These are phyloP conservation scores for Lenzites betulinus DNA, from an alignment of 768 basidiomycete species.

Conservation along the genomic window DNA sequence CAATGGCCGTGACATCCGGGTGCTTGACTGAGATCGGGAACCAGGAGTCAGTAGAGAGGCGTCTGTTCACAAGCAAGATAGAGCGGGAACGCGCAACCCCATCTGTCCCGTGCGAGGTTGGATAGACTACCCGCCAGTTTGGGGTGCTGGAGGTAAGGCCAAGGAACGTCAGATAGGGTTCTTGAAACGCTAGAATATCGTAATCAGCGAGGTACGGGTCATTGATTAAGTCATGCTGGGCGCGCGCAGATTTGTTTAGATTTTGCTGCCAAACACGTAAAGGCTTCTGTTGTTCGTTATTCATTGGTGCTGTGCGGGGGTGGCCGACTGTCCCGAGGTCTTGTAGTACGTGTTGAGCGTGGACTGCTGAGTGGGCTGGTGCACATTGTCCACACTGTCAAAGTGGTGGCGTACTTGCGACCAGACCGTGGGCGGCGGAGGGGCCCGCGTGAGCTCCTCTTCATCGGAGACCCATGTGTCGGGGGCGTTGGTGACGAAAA, in stretches of 20 bases:
- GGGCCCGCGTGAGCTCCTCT: neutral
- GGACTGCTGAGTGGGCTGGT: neutral
- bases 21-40: constrained; percentile 3
- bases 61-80: constrained; percentile 16
- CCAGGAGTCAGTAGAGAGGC: constrained; percentile 18
- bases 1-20: constrained; percentile 34
- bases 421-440: neutral
- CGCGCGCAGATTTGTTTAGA: neutral
- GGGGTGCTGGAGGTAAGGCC: constrained; percentile 17
- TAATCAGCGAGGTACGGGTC: neutral
- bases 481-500: constrained; percentile 4
- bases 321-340: neutral
- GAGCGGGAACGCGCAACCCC: constrained; percentile 1
- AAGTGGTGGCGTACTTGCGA: neutral
- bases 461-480: neutral
- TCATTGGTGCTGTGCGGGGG: neutral
- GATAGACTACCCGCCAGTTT: constrained; percentile 31
- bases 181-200: neutral
- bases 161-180: constrained; percentile 37
- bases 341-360: neutral
- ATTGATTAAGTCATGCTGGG: neutral
- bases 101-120: constrained; percentile 19
- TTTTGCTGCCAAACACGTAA: neutral
- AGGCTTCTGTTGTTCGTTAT: neutral
- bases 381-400: neutral